Evolutionary conservation across 345 rosid genomes (phyloP), one percentile per base, ranked within the genome.

Genomic region (Bretschneidera sinensis): DNA sequence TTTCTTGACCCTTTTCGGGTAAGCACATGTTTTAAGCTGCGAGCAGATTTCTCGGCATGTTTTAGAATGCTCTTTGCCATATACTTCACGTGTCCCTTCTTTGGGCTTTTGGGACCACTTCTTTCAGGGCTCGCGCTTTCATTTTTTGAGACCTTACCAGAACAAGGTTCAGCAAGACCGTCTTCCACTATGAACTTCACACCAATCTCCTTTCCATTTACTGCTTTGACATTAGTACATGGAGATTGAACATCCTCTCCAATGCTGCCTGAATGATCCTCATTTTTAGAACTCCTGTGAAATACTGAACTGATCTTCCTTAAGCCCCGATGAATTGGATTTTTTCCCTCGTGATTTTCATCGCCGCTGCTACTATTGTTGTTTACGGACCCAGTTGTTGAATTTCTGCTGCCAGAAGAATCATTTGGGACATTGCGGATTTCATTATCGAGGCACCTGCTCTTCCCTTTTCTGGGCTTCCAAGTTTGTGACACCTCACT

Each of bases 401-500:
- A 68, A n/a, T 24, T 17, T 24, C 48, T 43, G 67, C 72, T 68
- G 20, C 74, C 70, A 31, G 53, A 51, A 33, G 83, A 59, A 71
- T 76, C 81, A 8, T 69, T 56, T 17, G 77, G 60, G 72, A 74
- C 83, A 43, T 78, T 64, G 0, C 2, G 73, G 60, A 80, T 64
- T 64, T 58, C 60, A 51, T 65, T 78, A 64, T 85, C 95, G 0
- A 69, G 64, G 62, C 70, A 66, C 73, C 84, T 64, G 43, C 43
- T 74, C 76, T 83, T 92, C 33, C 95, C 90, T 78, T 84, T 92
- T 61, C 95, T 80, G 16, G 96, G 97, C 65, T 85, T 85, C 98
- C 96, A 89, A 61, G 67, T 81, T 69, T 80, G 94, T 20, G 79
- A 71, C 59, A 81, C 83, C 63, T 86, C 94, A 31, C 75, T 80